phyloP scores from a whole-genome alignment of 1,284 basidiomycete genomes.

The Schizopora paradoxa region DNA sequence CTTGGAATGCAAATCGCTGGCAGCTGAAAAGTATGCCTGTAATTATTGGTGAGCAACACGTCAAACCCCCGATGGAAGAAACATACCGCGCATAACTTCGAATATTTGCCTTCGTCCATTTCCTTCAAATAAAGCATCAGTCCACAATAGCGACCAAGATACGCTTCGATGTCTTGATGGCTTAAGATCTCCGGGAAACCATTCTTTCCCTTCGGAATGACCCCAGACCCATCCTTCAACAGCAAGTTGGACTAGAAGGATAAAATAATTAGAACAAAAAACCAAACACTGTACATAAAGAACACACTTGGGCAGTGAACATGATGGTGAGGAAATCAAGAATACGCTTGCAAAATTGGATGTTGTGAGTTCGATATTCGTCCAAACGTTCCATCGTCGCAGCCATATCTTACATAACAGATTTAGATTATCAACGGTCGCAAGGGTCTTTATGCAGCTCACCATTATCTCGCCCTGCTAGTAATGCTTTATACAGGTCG shows the following conservation, averaged over 20 bases:
- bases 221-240: constrained; percentile 53
- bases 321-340: constrained; percentile 87
- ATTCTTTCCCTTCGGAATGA: constrained; percentile 37
- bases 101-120: constrained; percentile 84
- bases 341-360: constrained; percentile 88
- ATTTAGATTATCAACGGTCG: neutral
- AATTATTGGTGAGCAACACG: constrained; percentile 2
- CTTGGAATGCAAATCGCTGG: constrained; percentile 72
- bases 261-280: constrained; percentile 14
- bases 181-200: constrained; percentile 48
- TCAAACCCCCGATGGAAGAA: constrained; percentile 11
- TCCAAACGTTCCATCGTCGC: constrained; percentile 88
- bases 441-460: constrained; percentile 15
- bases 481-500: constrained; percentile 91
- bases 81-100: constrained; percentile 81
- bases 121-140: constrained; percentile 93
- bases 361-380: constrained; percentile 84
- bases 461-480: constrained; percentile 87
- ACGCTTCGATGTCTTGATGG: constrained; percentile 73
- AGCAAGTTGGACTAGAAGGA: constrained; percentile 68
- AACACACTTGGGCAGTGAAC: constrained; percentile 79
- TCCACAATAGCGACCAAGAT: constrained; percentile 85
- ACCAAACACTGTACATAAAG: constrained; percentile 17
- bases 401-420: constrained; percentile 67
- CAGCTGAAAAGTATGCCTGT: constrained; percentile 84